Conservation (phyloP, 2,329 filamentous ascomycete species). For the Colletotrichum sp. region DNA sequence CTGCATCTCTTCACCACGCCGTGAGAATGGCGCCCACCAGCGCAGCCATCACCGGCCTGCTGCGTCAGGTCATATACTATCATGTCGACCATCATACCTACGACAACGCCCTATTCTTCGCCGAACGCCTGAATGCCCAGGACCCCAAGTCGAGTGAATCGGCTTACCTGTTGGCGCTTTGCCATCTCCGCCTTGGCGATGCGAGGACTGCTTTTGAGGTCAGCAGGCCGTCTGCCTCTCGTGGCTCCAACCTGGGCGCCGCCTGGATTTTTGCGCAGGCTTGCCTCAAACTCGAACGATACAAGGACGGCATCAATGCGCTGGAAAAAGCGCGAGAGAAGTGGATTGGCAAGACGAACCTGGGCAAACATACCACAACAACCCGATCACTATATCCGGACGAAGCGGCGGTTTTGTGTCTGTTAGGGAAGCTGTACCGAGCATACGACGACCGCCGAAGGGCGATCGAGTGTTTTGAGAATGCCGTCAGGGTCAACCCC, state of each 20-base stretch:
- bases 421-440: slow-evolving; percentile 87
- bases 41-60: slow-evolving; percentile 53
- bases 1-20: not conserved
- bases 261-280: slow-evolving; percentile 91
- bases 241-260: slow-evolving; percentile 82
- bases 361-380: slow-evolving; percentile 84
- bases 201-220: slow-evolving; percentile 86
- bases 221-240: slow-evolving; percentile 72
- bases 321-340: slow-evolving; percentile 81
- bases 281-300: slow-evolving; percentile 79
- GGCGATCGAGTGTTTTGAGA: slow-evolving; percentile 86
- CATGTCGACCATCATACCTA: slow-evolving; percentile 88
- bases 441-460: slow-evolving; percentile 83
- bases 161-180: slow-evolving; percentile 82
- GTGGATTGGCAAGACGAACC: slow-evolving; percentile 77
- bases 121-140: slow-evolving; percentile 83
- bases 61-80: slow-evolving; percentile 68
- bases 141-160: slow-evolving; percentile 84
- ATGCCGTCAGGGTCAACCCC: slow-evolving; percentile 86
- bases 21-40: slow-evolving; percentile 58
- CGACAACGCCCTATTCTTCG: slow-evolving; percentile 92
- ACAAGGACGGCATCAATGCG: slow-evolving; percentile 81
- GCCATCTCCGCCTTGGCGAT: slow-evolving; percentile 83
- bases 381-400: slow-evolving; percentile 80
- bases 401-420: slow-evolving; percentile 79